These are phyloP conservation scores for Saitozyma sp. DNA, from an alignment of 768 basidiomycete species.

Conservation along the genomic window DNA sequence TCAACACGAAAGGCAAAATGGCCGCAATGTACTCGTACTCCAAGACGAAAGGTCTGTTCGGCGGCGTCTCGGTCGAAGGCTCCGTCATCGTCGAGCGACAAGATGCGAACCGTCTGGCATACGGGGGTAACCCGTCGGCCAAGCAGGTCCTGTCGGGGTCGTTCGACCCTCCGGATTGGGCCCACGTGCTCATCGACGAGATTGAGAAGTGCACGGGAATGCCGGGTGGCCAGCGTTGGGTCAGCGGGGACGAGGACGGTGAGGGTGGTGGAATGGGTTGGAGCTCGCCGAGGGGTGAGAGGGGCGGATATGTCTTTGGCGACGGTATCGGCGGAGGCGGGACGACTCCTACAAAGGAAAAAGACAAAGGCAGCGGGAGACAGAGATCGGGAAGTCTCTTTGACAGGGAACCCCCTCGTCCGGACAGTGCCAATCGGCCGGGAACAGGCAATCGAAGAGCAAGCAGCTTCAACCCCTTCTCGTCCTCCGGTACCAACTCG, in stretches of 20 bases:
- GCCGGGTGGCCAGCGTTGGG: slow-evolving; percentile 69
- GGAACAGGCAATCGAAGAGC: background rate
- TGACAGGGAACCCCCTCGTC: background rate
- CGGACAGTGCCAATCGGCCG: background rate
- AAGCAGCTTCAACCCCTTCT: slow-evolving; percentile 35
- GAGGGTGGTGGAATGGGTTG: slow-evolving; percentile 20
- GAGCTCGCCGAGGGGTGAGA: slow-evolving; percentile 6
- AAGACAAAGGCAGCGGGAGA: background rate
- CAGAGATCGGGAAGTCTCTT: slow-evolving; percentile 20
- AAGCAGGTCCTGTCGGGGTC: slow-evolving; percentile 77
- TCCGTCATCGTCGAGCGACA: slow-evolving; percentile 90
- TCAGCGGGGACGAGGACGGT: slow-evolving; percentile 54
- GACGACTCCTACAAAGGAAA: slow-evolving; percentile 6
- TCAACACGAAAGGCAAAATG: slow-evolving; percentile 80
- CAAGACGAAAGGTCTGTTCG: slow-evolving; percentile 90
- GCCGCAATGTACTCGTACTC: slow-evolving; percentile 77
- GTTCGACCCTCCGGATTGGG: slow-evolving; percentile 76
- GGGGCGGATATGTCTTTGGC: slow-evolving; percentile 42
- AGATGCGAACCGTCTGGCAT: slow-evolving; percentile 85
- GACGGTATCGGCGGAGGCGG: slow-evolving; percentile 36
- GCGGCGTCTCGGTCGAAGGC: slow-evolving; percentile 76
- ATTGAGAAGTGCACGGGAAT: slow-evolving; percentile 63
- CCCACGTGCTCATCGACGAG: slow-evolving; percentile 69
- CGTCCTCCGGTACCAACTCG: slow-evolving; percentile 5
- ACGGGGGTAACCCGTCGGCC: slow-evolving; percentile 66